phyloP scores from a whole-genome alignment of 371 early-diverging fungal genomes.

The Apophysomyces trapeziformis region DNA sequence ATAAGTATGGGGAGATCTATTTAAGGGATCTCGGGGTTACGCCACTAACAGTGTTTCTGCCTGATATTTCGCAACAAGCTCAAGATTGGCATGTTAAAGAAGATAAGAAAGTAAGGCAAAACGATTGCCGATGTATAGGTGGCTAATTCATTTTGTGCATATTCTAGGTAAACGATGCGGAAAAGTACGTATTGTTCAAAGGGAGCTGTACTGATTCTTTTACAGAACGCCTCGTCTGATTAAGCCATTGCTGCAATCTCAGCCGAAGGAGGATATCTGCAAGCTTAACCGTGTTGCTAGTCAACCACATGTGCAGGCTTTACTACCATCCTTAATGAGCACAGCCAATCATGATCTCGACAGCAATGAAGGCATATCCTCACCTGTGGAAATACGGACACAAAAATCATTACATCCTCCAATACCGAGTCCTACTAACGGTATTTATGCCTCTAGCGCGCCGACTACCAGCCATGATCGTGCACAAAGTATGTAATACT shows the following conservation, averaged over 20 bases:
- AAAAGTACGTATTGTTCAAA: conserved; percentile 12
- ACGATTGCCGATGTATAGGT: not conserved
- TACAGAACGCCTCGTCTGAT: not conserved
- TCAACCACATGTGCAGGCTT: conserved; percentile 47
- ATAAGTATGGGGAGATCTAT: conserved; percentile 52
- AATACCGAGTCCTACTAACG: conserved; percentile 35
- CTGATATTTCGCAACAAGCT: conserved; percentile 36
- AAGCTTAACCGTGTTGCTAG: conserved; percentile 42
- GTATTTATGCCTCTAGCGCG: conserved; percentile 25
- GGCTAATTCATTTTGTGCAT: not conserved
- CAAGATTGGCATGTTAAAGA: conserved; percentile 6
- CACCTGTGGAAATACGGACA: not conserved
- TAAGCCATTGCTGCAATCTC: conserved; percentile 20
- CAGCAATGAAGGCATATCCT: conserved; percentile 72
- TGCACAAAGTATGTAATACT: not conserved
- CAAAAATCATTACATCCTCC: conserved; percentile 18
- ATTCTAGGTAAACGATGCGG: conserved; percentile 13
- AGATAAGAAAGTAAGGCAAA: conserved; percentile 9
- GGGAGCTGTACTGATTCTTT: not conserved
- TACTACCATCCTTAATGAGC: conserved; percentile 18
- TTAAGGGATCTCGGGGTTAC: conserved; percentile 69
- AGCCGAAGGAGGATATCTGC: conserved; percentile 29
- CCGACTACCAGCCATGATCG: not conserved
- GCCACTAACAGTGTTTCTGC: conserved; percentile 76
- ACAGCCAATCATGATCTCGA: not conserved